phyloP scores from a whole-genome alignment of 2,329 filamentous ascomycete genomes.

The Xylariaceae sp. region DNA sequence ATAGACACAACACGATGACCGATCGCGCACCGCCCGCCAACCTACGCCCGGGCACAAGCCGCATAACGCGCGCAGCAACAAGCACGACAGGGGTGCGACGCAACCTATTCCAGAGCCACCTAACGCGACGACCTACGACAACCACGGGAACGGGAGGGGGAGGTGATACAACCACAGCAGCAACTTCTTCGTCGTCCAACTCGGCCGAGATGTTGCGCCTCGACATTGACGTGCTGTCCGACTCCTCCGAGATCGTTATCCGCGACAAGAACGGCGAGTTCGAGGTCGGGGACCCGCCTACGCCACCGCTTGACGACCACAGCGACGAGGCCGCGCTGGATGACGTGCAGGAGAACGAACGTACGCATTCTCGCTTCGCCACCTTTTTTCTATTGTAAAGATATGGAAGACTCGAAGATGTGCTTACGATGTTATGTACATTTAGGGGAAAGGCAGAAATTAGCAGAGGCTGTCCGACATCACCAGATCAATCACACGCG shows the following conservation, averaged over 20 bases:
- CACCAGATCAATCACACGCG: conserved; percentile 63
- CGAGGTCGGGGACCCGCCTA: conserved; percentile 63
- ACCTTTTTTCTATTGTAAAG: neutral
- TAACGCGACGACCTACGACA: conserved; percentile 61
- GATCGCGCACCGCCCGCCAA: conserved; percentile 37
- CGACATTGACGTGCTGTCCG: conserved; percentile 54
- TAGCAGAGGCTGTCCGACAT: conserved; percentile 67
- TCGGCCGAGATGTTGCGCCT: conserved; percentile 57
- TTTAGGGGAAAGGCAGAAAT: conserved; percentile 63
- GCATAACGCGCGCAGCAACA: conserved; percentile 36
- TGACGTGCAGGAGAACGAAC: conserved; percentile 63
- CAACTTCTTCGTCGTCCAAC: conserved; percentile 42
- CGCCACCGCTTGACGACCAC: conserved; percentile 59
- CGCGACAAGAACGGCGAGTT: conserved; percentile 69
- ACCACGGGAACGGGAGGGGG: conserved; percentile 4
- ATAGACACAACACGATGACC: conserved; percentile 25
- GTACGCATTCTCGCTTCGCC: conserved; percentile 43
- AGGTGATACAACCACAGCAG: neutral
- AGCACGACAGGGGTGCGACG: conserved; percentile 51
- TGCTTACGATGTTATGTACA: conserved; percentile 28
- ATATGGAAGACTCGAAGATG: conserved; percentile 7
- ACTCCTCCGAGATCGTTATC: conserved; percentile 64
- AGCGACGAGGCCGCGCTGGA: conserved; percentile 64
- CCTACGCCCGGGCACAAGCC: conserved; percentile 30
- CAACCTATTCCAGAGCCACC: conserved; percentile 67